These are phyloP conservation scores for Mycena pura DNA, from an alignment of 768 basidiomycete genomes.

Conservation along the genomic window DNA sequence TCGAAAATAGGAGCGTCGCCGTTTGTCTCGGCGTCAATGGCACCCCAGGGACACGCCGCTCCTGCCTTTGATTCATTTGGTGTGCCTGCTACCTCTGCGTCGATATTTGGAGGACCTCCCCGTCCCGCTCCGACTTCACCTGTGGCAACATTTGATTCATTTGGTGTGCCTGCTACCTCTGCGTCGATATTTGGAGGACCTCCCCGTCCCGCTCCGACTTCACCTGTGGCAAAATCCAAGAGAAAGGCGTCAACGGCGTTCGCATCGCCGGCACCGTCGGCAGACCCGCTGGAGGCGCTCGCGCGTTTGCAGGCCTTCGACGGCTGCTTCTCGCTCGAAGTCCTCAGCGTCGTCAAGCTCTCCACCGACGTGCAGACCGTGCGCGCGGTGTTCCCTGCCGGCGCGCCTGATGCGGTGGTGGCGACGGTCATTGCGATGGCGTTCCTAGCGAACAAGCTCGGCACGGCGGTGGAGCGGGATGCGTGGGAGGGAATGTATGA, in stretches of 20 bases:
- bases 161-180: too few species aligned
- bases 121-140: too few species aligned
- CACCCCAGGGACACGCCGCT: too few species aligned
- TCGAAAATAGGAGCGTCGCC: too few species aligned
- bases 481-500: conserved; percentile 26
- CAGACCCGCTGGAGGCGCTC: conserved; percentile 22
- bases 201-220: too few species aligned
- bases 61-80: too few species aligned
- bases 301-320: conserved; percentile 26
- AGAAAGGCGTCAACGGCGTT: neutral
- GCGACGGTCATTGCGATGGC: conserved; percentile 22
- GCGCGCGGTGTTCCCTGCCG: neutral
- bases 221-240: too few species aligned
- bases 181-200: too few species aligned
- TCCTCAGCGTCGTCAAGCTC: conserved; percentile 19
- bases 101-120: too few species aligned
- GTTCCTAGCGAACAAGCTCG: conserved; percentile 19
- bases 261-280: neutral
- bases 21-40: too few species aligned
- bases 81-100: too few species aligned
- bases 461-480: neutral
- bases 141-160: too few species aligned
- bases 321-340: conserved; percentile 20
- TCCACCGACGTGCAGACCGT: conserved; percentile 3
- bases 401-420: conserved; percentile 12